Evolutionary conservation across 2,329 filamentous ascomycete species (phyloP).

Genomic region (Ceratocystis variospora): DNA sequence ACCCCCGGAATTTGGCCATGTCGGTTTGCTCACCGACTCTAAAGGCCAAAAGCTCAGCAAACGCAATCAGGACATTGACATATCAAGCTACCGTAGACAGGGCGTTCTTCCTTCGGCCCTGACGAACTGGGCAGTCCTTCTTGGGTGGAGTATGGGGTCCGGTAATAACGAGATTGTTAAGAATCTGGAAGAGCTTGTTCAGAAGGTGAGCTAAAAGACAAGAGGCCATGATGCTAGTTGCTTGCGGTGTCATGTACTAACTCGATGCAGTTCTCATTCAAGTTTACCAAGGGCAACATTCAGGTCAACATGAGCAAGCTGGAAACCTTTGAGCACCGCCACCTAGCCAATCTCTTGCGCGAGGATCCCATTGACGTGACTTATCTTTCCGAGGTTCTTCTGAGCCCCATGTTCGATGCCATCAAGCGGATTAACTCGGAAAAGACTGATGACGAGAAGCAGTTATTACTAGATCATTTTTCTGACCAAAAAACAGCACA

Average conservation of each 20-base stretch:
- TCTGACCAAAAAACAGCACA: constrained; percentile 1
- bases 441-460: not conserved
- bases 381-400: constrained; percentile 16
- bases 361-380: constrained; percentile 17
- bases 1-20: constrained; percentile 63
- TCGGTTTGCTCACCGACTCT: constrained; percentile 57
- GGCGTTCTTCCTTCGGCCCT: constrained; percentile 37
- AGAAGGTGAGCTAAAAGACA: constrained; percentile 39
- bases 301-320: constrained; percentile 71
- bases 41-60: constrained; percentile 76
- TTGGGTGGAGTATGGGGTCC: constrained; percentile 61
- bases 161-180: constrained; percentile 52
- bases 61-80: constrained; percentile 45
- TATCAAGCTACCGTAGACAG: constrained; percentile 37
- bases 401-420: constrained; percentile 18
- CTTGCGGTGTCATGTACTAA: constrained; percentile 21
- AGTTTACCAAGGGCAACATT: constrained; percentile 84
- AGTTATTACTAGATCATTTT: not conserved
- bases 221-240: not conserved
- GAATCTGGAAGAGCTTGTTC: constrained; percentile 53
- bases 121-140: constrained; percentile 70
- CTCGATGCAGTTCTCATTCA: constrained; percentile 53
- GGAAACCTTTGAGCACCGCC: constrained; percentile 60
- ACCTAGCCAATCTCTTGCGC: constrained; percentile 31
- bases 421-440: not conserved